phyloP scores from a whole-genome alignment of 371 early-diverging fungal species.

The Mucor plumbeus region DNA sequence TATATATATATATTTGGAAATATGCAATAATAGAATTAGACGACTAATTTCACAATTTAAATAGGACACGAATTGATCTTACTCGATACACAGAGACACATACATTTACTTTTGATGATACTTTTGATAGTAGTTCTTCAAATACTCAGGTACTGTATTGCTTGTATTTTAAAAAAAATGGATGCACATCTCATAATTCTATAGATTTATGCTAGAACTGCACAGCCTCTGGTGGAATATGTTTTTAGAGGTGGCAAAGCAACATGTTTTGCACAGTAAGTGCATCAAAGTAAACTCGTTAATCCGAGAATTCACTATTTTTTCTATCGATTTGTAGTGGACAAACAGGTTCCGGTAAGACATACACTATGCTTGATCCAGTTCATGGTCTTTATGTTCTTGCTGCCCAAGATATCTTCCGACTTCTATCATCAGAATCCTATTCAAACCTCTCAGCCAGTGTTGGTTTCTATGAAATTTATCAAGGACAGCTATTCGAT shows the following conservation, averaged over 20 bases:
- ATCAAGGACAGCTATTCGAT: conserved; percentile 96
- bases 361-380: conserved; percentile 96
- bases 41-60: background rate
- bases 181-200: background rate
- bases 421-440: conserved; percentile 63
- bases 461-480: conserved; percentile 97
- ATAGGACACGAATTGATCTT: conserved; percentile 90
- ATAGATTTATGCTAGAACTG: conserved; percentile 88
- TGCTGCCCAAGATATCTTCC: conserved; percentile 92
- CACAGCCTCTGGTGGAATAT: conserved; percentile 92
- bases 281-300: background rate
- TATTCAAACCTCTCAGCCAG: conserved; percentile 78
- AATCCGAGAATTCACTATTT: conserved; percentile 32
- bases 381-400: conserved; percentile 87
- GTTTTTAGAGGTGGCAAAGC: conserved; percentile 95
- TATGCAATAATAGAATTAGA: background rate
- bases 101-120: conserved; percentile 95
- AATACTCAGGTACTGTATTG: conserved; percentile 73
- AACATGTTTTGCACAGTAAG: conserved; percentile 95
- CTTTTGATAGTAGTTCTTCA: conserved; percentile 81
- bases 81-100: conserved; percentile 95
- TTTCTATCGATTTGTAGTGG: conserved; percentile 74
- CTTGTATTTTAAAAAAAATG: background rate
- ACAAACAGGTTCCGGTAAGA: conserved; percentile 97
- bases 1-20: too few relatives aligned